These are phyloP conservation scores for Nidula microcarpa DNA, from an alignment of 768 basidiomycete species.

Conservation along the genomic window DNA sequence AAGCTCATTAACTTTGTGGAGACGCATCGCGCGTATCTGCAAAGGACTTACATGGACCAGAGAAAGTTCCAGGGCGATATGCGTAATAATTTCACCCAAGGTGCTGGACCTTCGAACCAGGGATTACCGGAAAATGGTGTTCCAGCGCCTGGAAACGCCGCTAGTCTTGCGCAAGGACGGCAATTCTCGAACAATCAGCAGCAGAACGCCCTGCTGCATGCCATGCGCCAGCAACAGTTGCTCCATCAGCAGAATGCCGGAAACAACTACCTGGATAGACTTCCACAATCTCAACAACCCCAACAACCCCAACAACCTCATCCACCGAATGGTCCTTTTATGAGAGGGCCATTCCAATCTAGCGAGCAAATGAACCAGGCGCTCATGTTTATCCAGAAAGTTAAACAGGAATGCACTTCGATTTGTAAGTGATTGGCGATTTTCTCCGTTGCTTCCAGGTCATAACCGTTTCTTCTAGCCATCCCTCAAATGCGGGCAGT, in stretches of 20 bases:
- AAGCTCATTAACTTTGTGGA: conserved; percentile 57
- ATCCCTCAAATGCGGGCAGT: conserved; percentile 26
- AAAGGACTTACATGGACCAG: conserved; percentile 35
- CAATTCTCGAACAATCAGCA: conserved; percentile 15
- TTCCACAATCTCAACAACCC: no score
- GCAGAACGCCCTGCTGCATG: conserved; percentile 14
- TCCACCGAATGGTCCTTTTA: conserved; percentile 1
- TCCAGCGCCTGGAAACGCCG: neutral
- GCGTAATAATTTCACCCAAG: conserved; percentile 11
- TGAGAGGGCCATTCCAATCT: conserved; percentile 10
- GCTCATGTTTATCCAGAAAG: conserved; percentile 17
- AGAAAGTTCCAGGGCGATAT: conserved; percentile 17
- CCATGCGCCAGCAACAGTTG: conserved; percentile 3
- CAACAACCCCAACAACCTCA: neutral
- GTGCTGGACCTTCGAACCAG: conserved; percentile 10
- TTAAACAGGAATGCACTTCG: conserved; percentile 27
- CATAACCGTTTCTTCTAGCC: conserved; percentile 19
- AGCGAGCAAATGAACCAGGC: conserved; percentile 30
- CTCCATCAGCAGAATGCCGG: conserved; percentile 1
- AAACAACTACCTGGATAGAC: no score
- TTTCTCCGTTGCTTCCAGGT: neutral
- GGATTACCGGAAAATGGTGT: no score
- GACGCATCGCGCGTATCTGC: conserved; percentile 42
- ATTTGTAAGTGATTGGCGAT: conserved; percentile 11
- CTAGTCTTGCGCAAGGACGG: conserved; percentile 2